Percentiles rank a stretch among this genome's conserved stretches.
These are phyloP conservation scores for Aureobasidium musti DNA, from an alignment of 2,329 filamentous ascomycete species.

Conservation along the genomic window DNA sequence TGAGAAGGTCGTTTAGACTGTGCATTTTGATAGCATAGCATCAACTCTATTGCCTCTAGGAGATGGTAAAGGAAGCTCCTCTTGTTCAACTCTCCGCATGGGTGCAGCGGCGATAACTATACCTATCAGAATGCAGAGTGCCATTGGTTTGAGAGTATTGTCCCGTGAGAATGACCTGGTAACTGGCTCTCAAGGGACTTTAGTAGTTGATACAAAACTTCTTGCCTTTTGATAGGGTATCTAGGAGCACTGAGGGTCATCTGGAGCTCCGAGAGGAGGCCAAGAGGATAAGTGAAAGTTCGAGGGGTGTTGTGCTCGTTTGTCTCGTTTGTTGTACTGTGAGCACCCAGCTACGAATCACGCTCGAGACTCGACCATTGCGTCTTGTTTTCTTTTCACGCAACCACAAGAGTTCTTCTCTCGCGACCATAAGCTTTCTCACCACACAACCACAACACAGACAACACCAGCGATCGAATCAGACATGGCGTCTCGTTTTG, in stretches of 20 bases:
- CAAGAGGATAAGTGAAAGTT: background rate
- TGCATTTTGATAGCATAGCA: background rate
- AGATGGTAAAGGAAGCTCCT: background rate
- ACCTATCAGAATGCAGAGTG: background rate
- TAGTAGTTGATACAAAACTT: too few relatives aligned
- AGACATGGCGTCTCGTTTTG: background rate
- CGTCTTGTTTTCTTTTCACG: background rate
- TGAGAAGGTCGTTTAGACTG: background rate
- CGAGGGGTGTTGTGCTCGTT: background rate
- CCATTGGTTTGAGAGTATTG: background rate
- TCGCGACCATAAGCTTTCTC: too few relatives aligned
- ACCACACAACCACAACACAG: background rate
- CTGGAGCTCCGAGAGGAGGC: background rate
- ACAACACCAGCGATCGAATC: background rate
- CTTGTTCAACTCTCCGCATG: background rate
- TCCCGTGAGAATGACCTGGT: background rate
- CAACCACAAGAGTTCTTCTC: too few relatives aligned
- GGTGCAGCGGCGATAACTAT: background rate
- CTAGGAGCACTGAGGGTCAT: background rate
- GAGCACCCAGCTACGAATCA: background rate
- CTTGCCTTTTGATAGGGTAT: background rate
- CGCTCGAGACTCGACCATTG: background rate
- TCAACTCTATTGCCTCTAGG: background rate
- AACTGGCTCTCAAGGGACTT: too few relatives aligned
- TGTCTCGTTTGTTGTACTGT: background rate